Base-by-base conservation (phyloP, 2,329 filamentous ascomycete genomes). In the Fusarium transvaalense region DNA sequence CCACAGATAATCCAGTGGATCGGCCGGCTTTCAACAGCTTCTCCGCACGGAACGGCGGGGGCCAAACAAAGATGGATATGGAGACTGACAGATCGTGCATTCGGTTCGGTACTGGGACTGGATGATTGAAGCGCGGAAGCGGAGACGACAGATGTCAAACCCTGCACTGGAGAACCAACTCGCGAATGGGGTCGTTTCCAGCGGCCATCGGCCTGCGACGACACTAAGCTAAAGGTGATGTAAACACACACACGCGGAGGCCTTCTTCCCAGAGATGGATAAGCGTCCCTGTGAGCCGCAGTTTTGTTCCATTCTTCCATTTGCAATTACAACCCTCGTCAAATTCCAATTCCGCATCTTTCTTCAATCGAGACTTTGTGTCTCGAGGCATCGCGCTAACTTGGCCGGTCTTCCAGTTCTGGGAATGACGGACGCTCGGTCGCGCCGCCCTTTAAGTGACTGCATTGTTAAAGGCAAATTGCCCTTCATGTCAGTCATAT, bases 161-260 rank as follows among this genome's bases (percentile, higher is more conserved):
- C 71, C 71, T 74, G 72, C 65, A 69, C 63, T 51, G 37, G 54
- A 65, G 54, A 46, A 55, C 46, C 66, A 54, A 63, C 71, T 71
- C 70, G 38, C 72, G 72, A 74, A 74, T 74, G 48, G 72, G 72
- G 64, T 72, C 59, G 50, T 72, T 74, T 74, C 72, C 72, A 69
- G 59, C 25, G 23, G 27, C 41, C 42, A 39, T 69, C 61, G 38
- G 56, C 45, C 62, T 69, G 58, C 56, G 42, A 54, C 59, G 46
- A 25, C 59, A 62, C 59, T 62, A 53, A 19, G n/a, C 35, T 27
- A 47, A 50, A 62, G 62, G 50, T 61, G 66, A 66, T 66, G 59
- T 68, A 69, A 58, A 69, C 60, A 55, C 35, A 57, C 39, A 51
- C 35, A 57, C 39, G 47, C 48, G 46, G 39, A 64, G 35, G 46